Conservation (phyloP, 2,329 filamentous ascomycete genomes). For the Venturia asperata region DNA sequence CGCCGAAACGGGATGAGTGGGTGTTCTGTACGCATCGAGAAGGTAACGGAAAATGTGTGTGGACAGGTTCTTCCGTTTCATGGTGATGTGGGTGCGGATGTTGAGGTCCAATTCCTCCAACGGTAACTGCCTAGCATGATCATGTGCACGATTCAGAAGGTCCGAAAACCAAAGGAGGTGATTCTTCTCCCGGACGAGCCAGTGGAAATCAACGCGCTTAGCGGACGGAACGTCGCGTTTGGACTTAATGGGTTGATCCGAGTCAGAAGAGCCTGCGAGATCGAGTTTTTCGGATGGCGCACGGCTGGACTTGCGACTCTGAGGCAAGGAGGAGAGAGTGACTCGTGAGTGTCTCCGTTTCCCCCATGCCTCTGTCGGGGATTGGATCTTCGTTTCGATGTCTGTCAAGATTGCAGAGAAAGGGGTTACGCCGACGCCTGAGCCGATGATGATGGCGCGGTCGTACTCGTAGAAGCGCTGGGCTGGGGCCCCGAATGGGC, state of each 20-base stretch:
- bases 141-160: conserved; percentile 43
- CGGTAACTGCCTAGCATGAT: conserved; percentile 28
- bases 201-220: conserved; percentile 53
- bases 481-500: conserved; percentile 51
- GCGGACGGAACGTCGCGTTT: conserved; percentile 27
- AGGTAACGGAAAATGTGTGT: conserved; percentile 51
- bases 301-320: not conserved
- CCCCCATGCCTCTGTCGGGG: conserved; percentile 21
- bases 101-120: conserved; percentile 44
- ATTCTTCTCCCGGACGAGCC: conserved; percentile 53
- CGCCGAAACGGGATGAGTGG: conserved; percentile 45
- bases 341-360: not conserved
- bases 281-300: not conserved
- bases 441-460: conserved; percentile 50
- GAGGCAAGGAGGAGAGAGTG: not conserved
- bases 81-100: conserved; percentile 51
- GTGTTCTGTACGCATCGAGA: conserved; percentile 50
- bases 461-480: conserved; percentile 53
- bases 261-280: not conserved
- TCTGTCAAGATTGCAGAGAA: conserved; percentile 52
- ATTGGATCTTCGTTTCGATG: conserved; percentile 23
- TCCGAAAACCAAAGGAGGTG: conserved; percentile 52
- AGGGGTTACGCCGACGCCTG: conserved; percentile 52
- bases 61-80: conserved; percentile 47
- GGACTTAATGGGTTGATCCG: not conserved